phyloP scores from a whole-genome alignment of 768 basidiomycete genomes.

The Macrolepiota albuminosa region DNA sequence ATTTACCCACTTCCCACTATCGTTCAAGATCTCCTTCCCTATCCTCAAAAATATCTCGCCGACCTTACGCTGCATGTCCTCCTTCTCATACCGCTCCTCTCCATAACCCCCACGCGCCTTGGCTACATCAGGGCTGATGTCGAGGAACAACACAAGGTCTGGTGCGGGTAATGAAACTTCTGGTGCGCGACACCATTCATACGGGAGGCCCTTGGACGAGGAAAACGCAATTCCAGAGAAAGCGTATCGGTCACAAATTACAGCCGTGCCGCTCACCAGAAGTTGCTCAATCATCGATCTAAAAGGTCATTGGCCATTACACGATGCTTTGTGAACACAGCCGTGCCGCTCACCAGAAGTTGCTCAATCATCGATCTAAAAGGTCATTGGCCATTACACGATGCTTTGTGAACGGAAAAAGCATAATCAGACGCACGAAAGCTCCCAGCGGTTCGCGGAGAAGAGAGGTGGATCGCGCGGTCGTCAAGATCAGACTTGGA shows the following conservation, averaged over 20 bases:
- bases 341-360: slow-evolving; percentile 50
- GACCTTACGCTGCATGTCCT: slow-evolving; percentile 68
- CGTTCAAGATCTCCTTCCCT: slow-evolving; percentile 42
- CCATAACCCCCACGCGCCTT: slow-evolving; percentile 75
- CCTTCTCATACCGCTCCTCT: slow-evolving; percentile 81
- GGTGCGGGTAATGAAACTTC: slow-evolving; percentile 88
- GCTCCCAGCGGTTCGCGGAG: slow-evolving; percentile 96
- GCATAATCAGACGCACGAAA: slow-evolving; percentile 48
- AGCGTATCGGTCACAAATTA: slow-evolving; percentile 92
- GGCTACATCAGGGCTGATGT: slow-evolving; percentile 69
- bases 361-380: slow-evolving; percentile 55
- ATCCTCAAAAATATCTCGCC: slow-evolving; percentile 55
- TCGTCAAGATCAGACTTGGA: slow-evolving; percentile 87
- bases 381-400: not conserved
- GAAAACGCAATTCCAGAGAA: slow-evolving; percentile 96
- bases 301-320: not conserved
- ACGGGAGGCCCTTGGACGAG: slow-evolving; percentile 61
- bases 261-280: slow-evolving; percentile 57
- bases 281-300: slow-evolving; percentile 59
- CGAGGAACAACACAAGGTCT: slow-evolving; percentile 84
- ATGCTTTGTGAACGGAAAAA: not conserved
- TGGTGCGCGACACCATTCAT: slow-evolving; percentile 81
- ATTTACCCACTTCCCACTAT: slow-evolving; percentile 39
- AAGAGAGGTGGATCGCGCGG: slow-evolving; percentile 87
- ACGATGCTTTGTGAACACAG: not conserved